phyloP scores from a whole-genome alignment of 805 yeast species.

The Lipomyces sp. region DNA sequence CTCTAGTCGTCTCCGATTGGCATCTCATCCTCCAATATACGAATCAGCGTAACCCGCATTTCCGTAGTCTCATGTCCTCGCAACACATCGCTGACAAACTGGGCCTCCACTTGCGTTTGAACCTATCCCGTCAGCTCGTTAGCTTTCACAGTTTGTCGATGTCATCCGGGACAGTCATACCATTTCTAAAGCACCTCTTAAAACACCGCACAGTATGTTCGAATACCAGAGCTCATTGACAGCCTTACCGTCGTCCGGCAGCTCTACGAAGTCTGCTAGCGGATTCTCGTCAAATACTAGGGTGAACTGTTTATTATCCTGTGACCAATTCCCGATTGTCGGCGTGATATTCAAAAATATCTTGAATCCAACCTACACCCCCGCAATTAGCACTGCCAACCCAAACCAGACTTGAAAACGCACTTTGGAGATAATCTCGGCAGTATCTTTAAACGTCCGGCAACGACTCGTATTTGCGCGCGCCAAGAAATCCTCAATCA shows the following conservation, averaged over 20 bases:
- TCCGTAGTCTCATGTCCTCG: constrained; percentile 86
- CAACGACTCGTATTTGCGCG: constrained; percentile 87
- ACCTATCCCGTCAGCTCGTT: constrained; percentile 49
- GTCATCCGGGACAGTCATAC: constrained; percentile 22
- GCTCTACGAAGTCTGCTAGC: constrained; percentile 90
- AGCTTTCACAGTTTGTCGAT: neutral
- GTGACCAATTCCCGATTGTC: constrained; percentile 71
- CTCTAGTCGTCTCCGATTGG: constrained; percentile 91
- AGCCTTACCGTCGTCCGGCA: constrained; percentile 79
- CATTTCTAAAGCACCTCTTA: constrained; percentile 92
- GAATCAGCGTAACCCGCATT: constrained; percentile 69
- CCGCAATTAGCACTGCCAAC: neutral
- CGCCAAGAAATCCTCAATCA: constrained; percentile 92
- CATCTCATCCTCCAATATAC: constrained; percentile 85
- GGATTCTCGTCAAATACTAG: constrained; percentile 84
- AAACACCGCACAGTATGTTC: constrained; percentile 84
- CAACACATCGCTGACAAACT: constrained; percentile 76
- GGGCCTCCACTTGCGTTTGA: constrained; percentile 85
- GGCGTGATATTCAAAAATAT: constrained; percentile 86
- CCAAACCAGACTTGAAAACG: neutral
- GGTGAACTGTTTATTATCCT: constrained; percentile 74
- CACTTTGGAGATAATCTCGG: constrained; percentile 75
- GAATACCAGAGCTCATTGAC: constrained; percentile 86
- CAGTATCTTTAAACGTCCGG: constrained; percentile 76
- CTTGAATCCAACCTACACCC: constrained; percentile 71